A percentile compares a stretch with the other conserved stretches of the same genome.
phyloP scores from a whole-genome alignment of 2,329 filamentous ascomycete genomes.

The Ophiostoma ulmi region DNA sequence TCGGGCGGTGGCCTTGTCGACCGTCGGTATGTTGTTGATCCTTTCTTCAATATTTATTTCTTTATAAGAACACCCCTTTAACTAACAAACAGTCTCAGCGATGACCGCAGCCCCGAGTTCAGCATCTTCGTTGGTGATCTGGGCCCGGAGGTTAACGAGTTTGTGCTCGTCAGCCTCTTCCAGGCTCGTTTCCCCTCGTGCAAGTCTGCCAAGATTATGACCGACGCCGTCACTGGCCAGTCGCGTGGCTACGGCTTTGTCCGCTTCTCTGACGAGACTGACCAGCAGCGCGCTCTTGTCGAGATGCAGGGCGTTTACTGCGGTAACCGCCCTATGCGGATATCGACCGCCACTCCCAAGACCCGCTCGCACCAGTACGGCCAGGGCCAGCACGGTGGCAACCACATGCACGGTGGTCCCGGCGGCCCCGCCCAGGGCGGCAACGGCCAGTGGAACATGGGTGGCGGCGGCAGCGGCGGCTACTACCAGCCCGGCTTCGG shows the following conservation, averaged over 20 bases:
- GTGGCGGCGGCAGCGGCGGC: constrained; percentile 31
- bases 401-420: constrained; percentile 39
- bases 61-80: neutral
- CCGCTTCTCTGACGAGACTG: constrained; percentile 88
- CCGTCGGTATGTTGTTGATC: constrained; percentile 61
- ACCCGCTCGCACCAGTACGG: constrained; percentile 55
- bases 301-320: constrained; percentile 99
- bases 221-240: constrained; percentile 94
- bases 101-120: constrained; percentile 93
- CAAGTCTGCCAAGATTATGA: constrained; percentile 99
- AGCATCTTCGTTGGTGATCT: constrained; percentile 98
- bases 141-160: constrained; percentile 97
- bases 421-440: constrained; percentile 41
- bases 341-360: constrained; percentile 96
- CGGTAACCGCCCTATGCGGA: constrained; percentile 96
- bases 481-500: constrained; percentile 37
- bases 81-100: constrained; percentile 46
- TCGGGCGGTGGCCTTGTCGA: constrained; percentile 93
- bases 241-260: constrained; percentile 98
- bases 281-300: constrained; percentile 89
- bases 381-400: constrained; percentile 34
- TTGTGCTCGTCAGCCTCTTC: constrained; percentile 94
- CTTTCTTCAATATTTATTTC: neutral
- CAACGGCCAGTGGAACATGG: constrained; percentile 40
- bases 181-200: constrained; percentile 92